Evolutionary conservation across 75 land plant genomes (phyloP).

Genomic region (Cupressus sempervirens): DNA sequence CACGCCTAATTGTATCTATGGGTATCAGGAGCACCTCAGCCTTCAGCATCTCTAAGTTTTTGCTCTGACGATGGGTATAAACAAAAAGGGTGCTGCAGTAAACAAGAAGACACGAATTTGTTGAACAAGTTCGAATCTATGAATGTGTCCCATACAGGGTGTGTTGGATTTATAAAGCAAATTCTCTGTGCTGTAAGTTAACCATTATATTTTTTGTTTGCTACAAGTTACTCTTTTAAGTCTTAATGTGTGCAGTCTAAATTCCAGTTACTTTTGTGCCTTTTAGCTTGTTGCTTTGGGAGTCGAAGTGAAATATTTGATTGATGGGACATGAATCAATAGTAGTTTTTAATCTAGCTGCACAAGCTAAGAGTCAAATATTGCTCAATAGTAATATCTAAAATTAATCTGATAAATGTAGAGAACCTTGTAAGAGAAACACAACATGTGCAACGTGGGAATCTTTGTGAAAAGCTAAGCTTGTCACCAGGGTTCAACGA

Average conservation of each 20-base stretch:
- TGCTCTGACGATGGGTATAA: slow-evolving; percentile 53
- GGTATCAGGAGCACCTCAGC: slow-evolving; percentile 53
- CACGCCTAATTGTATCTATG: neutral
- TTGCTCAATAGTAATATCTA: neutral
- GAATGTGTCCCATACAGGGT: slow-evolving; percentile 60
- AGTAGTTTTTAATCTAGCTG: neutral
- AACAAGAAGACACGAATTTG: slow-evolving; percentile 40
- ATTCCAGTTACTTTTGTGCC: neutral
- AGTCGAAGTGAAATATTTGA: neutral
- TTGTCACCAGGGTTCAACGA: neutral
- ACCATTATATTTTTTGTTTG: slow-evolving; percentile 43
- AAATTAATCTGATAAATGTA: neutral
- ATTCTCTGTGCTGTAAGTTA: slow-evolving; percentile 83
- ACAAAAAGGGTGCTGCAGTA: slow-evolving; percentile 54
- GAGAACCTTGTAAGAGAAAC: neutral
- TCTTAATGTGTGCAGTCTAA: neutral
- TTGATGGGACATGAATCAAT: neutral
- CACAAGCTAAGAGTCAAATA: neutral
- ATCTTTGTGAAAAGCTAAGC: neutral
- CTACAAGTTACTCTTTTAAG: slow-evolving; percentile 36
- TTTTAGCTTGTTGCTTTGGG: neutral
- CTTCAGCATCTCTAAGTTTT: slow-evolving; percentile 40
- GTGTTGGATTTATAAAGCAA: slow-evolving; percentile 59
- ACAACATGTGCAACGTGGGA: neutral
- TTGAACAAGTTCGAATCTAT: slow-evolving; percentile 41